Percentiles rank a stretch among this genome's conserved stretches.
Evolutionary conservation across 768 basidiomycete species (phyloP).

Genomic region (Boletus pseudopeckii): DNA sequence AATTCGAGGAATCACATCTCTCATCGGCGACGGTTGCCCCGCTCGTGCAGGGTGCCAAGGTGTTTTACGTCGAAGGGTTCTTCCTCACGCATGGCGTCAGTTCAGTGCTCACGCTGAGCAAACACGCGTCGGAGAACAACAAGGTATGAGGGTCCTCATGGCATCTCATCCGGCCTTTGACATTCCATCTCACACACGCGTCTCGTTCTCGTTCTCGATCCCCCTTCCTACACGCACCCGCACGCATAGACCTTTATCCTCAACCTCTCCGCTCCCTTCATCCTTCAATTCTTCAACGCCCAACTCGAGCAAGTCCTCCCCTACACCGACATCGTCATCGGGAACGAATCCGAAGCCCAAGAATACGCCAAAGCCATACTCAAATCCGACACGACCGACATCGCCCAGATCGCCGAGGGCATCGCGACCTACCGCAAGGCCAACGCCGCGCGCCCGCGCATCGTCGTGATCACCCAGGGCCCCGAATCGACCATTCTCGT

Average conservation of each 20-base stretch:
- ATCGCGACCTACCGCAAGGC: constrained; percentile 76
- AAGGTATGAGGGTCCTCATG: constrained; percentile 53
- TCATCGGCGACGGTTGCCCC: constrained; percentile 70
- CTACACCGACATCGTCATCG: constrained; percentile 86
- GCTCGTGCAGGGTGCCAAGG: constrained; percentile 74
- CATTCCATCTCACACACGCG: neutral
- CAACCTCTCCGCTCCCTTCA: constrained; percentile 97
- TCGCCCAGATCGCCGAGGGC: constrained; percentile 63
- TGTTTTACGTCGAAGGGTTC: constrained; percentile 94
- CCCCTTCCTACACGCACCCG: neutral
- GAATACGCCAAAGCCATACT: constrained; percentile 78
- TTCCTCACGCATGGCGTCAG: constrained; percentile 92
- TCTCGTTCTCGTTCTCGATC: neutral
- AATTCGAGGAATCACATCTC: constrained; percentile 80
- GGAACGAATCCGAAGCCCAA: constrained; percentile 94
- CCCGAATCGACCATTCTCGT: constrained; percentile 76
- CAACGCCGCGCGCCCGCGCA: constrained; percentile 79
- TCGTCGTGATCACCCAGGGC: constrained; percentile 91
- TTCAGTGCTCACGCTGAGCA: constrained; percentile 67
- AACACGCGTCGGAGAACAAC: constrained; percentile 67
- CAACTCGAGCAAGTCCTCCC: constrained; percentile 81
- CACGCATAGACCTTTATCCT: constrained; percentile 71
- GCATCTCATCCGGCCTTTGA: neutral
- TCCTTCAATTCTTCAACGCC: constrained; percentile 85
- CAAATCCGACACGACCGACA: constrained; percentile 60